A percentile compares a stretch with the other conserved stretches of the same genome.
These are phyloP conservation scores for Phytomonas sp. DNA, from an alignment of 208 protist genomes.

Conservation along the genomic window DNA sequence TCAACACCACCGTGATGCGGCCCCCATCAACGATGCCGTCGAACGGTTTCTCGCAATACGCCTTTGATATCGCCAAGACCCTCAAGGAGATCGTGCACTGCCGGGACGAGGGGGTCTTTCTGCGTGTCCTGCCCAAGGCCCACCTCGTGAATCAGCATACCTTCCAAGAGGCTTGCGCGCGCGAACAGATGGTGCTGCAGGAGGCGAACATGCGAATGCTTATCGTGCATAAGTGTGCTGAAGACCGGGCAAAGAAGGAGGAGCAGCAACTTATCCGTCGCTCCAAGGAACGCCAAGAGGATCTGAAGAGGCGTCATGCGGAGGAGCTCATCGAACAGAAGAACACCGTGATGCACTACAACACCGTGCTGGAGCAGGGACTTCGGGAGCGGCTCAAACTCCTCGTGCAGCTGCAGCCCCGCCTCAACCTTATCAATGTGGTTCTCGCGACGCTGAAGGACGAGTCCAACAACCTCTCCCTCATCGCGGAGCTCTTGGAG, in stretches of 20 bases:
- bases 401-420: constrained; percentile 47
- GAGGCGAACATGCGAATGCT: constrained; percentile 29
- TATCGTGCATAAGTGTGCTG: constrained; percentile 35
- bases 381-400: constrained; percentile 36
- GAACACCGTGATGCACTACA: constrained; percentile 14
- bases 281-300: constrained; percentile 33
- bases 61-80: constrained; percentile 39
- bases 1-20: constrained; percentile 4
- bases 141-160: constrained; percentile 50
- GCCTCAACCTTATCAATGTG: constrained; percentile 23
- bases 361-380: constrained; percentile 40
- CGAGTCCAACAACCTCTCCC: constrained; percentile 23
- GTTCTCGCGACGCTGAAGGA: constrained; percentile 43
- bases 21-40: constrained; percentile 1
- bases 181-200: constrained; percentile 36
- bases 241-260: constrained; percentile 31
- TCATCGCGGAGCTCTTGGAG: constrained; percentile 56
- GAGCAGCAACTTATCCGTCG: constrained; percentile 22
- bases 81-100: constrained; percentile 44
- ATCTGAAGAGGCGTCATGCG: constrained; percentile 40
- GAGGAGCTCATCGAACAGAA: constrained; percentile 45
- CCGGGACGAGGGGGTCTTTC: constrained; percentile 31
- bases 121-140: constrained; percentile 51
- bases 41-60: constrained; percentile 6
- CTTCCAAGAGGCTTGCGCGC: constrained; percentile 33